Conservation (phyloP, 2,329 filamentous ascomycete species). For the Cephalotrichum gorgonifer region DNA sequence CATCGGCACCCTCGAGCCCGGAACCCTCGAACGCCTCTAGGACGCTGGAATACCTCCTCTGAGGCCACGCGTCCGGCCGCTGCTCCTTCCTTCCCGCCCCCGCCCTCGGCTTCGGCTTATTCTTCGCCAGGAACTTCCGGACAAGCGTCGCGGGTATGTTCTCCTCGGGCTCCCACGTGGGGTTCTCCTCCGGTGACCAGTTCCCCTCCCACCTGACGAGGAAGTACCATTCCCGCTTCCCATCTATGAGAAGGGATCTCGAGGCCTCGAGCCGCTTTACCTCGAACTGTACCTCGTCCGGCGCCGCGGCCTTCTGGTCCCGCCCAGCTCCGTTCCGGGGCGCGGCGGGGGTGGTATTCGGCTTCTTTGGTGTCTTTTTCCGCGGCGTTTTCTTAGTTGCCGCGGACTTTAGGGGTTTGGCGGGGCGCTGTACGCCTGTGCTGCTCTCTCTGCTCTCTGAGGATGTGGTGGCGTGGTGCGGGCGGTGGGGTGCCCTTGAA, state of each 20-base stretch:
- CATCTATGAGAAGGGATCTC: neutral
- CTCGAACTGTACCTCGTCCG: neutral
- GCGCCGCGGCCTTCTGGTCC: neutral
- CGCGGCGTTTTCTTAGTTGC: neutral
- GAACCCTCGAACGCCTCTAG: conserved; percentile 3
- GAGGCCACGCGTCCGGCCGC: neutral
- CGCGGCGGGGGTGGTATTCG: neutral
- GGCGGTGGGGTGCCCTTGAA: neutral
- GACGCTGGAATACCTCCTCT: conserved; percentile 4
- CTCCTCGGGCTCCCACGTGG: conserved; percentile 46
- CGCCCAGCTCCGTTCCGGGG: neutral
- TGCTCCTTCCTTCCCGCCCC: neutral
- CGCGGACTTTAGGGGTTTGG: neutral
- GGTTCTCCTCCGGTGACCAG: conserved; percentile 45
- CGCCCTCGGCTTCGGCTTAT: neutral
- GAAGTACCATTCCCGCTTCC: conserved; percentile 30
- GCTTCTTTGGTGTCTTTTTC: neutral
- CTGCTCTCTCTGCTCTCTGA: neutral
- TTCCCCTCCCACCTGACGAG: conserved; percentile 45
- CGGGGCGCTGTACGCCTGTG: neutral
- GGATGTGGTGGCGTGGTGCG: neutral
- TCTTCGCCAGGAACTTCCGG: conserved; percentile 1
- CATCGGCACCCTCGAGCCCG: neutral
- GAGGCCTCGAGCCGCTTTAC: neutral
- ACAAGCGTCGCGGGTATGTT: conserved; percentile 25